Percentiles rank a stretch among this genome's conserved stretches.
phyloP scores from a whole-genome alignment of 148 eudicot species.

The Rhododendron henanense region DNA sequence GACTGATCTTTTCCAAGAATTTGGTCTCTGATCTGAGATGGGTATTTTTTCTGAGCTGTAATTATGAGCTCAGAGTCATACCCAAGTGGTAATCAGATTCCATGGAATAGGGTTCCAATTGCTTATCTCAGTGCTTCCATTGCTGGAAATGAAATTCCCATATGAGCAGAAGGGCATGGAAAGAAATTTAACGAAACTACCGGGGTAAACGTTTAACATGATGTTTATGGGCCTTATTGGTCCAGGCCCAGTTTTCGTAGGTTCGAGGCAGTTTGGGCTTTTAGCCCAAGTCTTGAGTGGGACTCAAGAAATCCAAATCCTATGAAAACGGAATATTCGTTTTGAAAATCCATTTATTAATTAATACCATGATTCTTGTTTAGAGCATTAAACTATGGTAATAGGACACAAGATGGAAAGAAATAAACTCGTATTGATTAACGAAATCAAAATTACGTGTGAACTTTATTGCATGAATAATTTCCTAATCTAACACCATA shows the following conservation, averaged over 20 bases:
- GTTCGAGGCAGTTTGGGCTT: not conserved
- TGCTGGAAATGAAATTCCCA: not conserved
- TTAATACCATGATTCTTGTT: not conserved
- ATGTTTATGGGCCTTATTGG: not conserved
- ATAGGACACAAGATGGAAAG: not conserved
- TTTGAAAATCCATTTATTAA: too few relatives aligned
- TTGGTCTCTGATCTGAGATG: not conserved
- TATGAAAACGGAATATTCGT: too few relatives aligned
- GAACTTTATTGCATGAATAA: too few relatives aligned
- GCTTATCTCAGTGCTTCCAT: not conserved
- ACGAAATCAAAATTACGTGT: not conserved
- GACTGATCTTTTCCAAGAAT: not conserved
- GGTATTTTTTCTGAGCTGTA: not conserved
- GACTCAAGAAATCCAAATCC: not conserved
- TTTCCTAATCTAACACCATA: too few relatives aligned
- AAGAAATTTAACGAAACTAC: not conserved
- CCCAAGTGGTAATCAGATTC: slow-evolving; percentile 10
- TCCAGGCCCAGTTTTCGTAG: not conserved
- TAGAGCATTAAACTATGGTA: not conserved
- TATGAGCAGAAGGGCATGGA: not conserved
- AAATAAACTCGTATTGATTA: not conserved
- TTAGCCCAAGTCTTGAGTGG: not conserved
- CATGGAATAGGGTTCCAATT: not conserved
- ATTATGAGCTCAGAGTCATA: not conserved
- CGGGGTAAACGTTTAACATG: not conserved